These are phyloP conservation scores for Cryphonectria radicalis DNA, from an alignment of 2,329 filamentous ascomycete species.

Conservation along the genomic window DNA sequence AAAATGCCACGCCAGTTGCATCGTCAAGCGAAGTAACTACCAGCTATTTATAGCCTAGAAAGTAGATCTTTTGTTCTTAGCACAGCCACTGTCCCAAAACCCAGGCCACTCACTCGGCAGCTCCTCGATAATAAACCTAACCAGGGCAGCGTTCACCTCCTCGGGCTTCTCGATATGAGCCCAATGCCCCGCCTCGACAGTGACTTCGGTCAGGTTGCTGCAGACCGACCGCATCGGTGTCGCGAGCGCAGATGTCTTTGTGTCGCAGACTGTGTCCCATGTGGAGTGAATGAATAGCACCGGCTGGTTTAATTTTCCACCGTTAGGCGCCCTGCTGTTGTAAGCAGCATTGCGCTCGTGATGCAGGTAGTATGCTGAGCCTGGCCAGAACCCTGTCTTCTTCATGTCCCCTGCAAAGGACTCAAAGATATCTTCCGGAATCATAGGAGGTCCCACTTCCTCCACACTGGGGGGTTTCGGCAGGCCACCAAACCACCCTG, in stretches of 20 bases:
- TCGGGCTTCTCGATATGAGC: constrained; percentile 37
- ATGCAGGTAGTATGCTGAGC: constrained; percentile 43
- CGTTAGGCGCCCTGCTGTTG: constrained; percentile 34
- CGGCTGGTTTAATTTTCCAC: constrained; percentile 42
- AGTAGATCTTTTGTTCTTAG: no score
- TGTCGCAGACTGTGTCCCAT: constrained; percentile 45
- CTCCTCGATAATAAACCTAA: constrained; percentile 21
- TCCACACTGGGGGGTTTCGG: neutral
- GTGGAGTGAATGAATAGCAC: constrained; percentile 42
- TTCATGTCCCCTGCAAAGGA: constrained; percentile 38
- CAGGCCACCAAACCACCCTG: constrained; percentile 31
- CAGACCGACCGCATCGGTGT: constrained; percentile 42
- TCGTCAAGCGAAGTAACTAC: no score
- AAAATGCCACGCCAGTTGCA: no score
- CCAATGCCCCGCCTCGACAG: constrained; percentile 42
- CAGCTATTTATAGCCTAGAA: no score
- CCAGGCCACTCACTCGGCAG: no score
- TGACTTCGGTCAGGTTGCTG: constrained; percentile 44
- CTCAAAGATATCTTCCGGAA: constrained; percentile 11
- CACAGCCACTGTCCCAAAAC: no score
- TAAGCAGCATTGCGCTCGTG: constrained; percentile 47
- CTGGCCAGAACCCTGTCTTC: constrained; percentile 44
- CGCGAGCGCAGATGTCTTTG: constrained; percentile 38
- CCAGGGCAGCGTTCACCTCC: constrained; percentile 34
- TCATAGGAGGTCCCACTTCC: neutral